Conservation (phyloP, 257 asterid species). For the Nicotiana tomentosiformis region DNA sequence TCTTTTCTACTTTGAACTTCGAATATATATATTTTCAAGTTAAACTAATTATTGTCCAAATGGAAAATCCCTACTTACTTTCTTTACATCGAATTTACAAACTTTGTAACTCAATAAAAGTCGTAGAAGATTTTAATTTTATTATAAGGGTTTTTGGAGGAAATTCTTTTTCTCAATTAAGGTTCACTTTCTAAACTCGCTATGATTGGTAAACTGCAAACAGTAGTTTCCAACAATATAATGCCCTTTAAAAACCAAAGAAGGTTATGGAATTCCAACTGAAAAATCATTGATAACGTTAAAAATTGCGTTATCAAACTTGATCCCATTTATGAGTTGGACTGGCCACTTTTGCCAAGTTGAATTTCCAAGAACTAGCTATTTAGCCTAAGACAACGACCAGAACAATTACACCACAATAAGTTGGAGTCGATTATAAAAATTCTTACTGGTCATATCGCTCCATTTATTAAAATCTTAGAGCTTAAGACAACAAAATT, state of each 20-base stretch:
- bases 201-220: not conserved
- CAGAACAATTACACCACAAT: too few species aligned
- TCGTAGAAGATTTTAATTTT: not conserved
- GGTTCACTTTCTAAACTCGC: not conserved
- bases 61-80: not conserved
- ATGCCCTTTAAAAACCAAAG: not conserved
- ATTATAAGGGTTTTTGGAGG: too few species aligned
- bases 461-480: too few species aligned
- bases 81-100: not conserved
- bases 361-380: not conserved
- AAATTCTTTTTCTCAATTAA: not conserved
- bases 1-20: too few species aligned
- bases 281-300: not conserved
- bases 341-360: not conserved
- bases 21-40: too few species aligned
- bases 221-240: not conserved
- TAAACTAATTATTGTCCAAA: too few species aligned
- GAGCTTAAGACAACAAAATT: too few species aligned
- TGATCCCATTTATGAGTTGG: not conserved
- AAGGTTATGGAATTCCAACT: not conserved
- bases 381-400: not conserved
- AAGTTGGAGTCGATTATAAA: too few species aligned
- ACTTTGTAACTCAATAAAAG: not conserved
- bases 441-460: too few species aligned
- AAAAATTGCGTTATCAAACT: not conserved